These are phyloP conservation scores for Gastrolobium villosum DNA, from an alignment of 306 rosid genomes.

Conservation along the genomic window DNA sequence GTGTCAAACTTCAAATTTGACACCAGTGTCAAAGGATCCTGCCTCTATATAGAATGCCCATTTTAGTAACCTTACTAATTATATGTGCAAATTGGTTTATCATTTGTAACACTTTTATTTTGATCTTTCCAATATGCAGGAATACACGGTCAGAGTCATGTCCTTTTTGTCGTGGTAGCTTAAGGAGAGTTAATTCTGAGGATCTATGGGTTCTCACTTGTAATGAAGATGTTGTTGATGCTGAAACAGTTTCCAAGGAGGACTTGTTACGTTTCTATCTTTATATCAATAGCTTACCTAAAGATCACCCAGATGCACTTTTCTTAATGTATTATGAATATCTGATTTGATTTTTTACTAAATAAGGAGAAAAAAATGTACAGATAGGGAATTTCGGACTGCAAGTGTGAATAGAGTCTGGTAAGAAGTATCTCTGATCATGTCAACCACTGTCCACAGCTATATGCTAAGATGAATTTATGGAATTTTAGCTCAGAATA, in stretches of 20 bases:
- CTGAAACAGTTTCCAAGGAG: constrained; percentile 82
- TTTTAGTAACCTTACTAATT: background rate
- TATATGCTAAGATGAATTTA: constrained; percentile 43
- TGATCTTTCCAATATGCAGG: constrained; percentile 61
- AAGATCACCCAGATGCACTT: constrained; percentile 90
- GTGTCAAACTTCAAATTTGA: too few relatives aligned
- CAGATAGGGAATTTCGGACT: constrained; percentile 61
- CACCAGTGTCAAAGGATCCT: too few relatives aligned
- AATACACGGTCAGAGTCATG: constrained; percentile 84
- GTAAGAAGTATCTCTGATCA: constrained; percentile 56
- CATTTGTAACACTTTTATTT: constrained; percentile 21
- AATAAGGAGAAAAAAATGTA: constrained; percentile 58
- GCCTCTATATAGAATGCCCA: too few relatives aligned
- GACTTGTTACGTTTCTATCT: constrained; percentile 85
- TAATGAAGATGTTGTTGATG: constrained; percentile 82
- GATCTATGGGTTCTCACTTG: constrained; percentile 97
- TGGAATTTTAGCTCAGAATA: constrained; percentile 43
- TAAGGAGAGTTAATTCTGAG: constrained; percentile 93
- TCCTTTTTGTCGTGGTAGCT: constrained; percentile 92
- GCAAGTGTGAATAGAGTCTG: constrained; percentile 80
- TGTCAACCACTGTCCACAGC: constrained; percentile 27
- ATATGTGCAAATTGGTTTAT: constrained; percentile 19
- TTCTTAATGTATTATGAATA: constrained; percentile 89
- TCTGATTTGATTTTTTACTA: constrained; percentile 58
- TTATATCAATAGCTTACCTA: constrained; percentile 86